phyloP scores from a whole-genome alignment of 2,329 filamentous ascomycete genomes.

The Cyphellophora attinorum region DNA sequence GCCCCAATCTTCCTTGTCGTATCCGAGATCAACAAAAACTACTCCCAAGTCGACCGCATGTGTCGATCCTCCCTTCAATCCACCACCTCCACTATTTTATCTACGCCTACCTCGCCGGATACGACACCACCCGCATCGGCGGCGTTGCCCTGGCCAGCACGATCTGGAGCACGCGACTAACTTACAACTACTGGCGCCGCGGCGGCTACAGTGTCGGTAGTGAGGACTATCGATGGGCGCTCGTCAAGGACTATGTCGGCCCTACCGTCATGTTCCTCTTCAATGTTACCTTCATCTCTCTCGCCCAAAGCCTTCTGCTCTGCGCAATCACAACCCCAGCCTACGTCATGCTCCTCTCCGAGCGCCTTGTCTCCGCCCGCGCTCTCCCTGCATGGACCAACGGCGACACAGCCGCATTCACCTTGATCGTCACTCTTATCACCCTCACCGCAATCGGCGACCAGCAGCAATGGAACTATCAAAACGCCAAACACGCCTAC shows the following conservation, averaged over 20 bases:
- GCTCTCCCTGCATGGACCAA: slow-evolving; percentile 25
- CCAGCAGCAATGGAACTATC: slow-evolving; percentile 86
- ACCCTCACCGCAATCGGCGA: slow-evolving; percentile 73
- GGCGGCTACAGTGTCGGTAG: slow-evolving; percentile 82
- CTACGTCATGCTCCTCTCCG: slow-evolving; percentile 70
- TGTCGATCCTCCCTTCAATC: slow-evolving; percentile 81
- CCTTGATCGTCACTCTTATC: slow-evolving; percentile 45
- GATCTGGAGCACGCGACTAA: slow-evolving; percentile 75
- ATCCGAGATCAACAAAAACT: slow-evolving; percentile 84
- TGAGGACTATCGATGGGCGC: slow-evolving; percentile 90
- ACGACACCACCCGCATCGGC: slow-evolving; percentile 63
- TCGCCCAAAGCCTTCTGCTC: slow-evolving; percentile 73
- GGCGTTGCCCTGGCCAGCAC: slow-evolving; percentile 60
- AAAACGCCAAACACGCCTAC: slow-evolving; percentile 71
- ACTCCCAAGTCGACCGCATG: slow-evolving; percentile 87
- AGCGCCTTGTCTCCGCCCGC: slow-evolving; percentile 48
- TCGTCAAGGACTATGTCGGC: slow-evolving; percentile 59
- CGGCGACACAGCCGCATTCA: slow-evolving; percentile 44
- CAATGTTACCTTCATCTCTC: slow-evolving; percentile 82
- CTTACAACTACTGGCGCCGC: slow-evolving; percentile 94
- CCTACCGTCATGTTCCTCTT: slow-evolving; percentile 66
- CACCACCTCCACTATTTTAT: slow-evolving; percentile 75
- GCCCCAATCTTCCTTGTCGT: slow-evolving; percentile 61
- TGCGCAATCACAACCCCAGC: slow-evolving; percentile 69
- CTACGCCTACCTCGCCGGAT: slow-evolving; percentile 69